Conservation (phyloP, 768 basidiomycete genomes). For the Russula olivacea region DNA sequence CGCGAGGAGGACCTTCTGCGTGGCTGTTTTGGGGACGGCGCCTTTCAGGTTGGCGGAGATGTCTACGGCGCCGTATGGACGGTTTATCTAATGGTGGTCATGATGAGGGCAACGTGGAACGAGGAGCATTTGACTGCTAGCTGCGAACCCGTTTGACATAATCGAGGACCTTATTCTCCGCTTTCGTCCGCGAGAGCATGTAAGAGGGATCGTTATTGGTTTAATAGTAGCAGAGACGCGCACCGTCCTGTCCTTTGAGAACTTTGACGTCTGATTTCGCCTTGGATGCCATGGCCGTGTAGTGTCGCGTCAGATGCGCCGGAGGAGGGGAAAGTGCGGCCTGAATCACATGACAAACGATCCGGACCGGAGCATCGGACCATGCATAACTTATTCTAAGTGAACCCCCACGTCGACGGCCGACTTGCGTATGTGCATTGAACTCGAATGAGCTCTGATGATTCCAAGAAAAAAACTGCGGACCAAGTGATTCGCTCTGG, state of each 20-base stretch:
- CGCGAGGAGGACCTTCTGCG: conserved; percentile 75
- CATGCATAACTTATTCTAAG: too few relatives aligned
- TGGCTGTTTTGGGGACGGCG: conserved; percentile 73
- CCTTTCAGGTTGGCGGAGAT: conserved; percentile 88
- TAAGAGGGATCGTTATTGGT: neutral
- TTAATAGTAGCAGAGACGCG: neutral
- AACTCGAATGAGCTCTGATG: conserved; percentile 57
- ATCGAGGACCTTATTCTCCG: conserved; percentile 24
- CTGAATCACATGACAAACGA: conserved; percentile 3
- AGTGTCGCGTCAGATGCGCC: neutral
- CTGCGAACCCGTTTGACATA: conserved; percentile 25
- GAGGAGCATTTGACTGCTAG: conserved; percentile 31
- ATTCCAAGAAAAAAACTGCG: conserved; percentile 28
- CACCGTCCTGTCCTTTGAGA: conserved; percentile 25
- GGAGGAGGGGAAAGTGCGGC: too few relatives aligned
- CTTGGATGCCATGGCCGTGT: conserved; percentile 17
- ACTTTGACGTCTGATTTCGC: conserved; percentile 22
- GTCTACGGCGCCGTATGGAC: conserved; percentile 91
- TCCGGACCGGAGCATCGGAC: neutral
- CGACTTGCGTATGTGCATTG: conserved; percentile 16
- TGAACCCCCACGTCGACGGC: neutral
- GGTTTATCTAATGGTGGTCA: conserved; percentile 60
- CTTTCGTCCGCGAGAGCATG: conserved; percentile 30
- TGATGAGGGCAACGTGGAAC: conserved; percentile 29
- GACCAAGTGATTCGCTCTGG: conserved; percentile 64